A percentile compares a stretch with the other conserved stretches of the same genome.
Conservation (phyloP, 78 protist species). For the Cavenderia fasciculata region DNA sequence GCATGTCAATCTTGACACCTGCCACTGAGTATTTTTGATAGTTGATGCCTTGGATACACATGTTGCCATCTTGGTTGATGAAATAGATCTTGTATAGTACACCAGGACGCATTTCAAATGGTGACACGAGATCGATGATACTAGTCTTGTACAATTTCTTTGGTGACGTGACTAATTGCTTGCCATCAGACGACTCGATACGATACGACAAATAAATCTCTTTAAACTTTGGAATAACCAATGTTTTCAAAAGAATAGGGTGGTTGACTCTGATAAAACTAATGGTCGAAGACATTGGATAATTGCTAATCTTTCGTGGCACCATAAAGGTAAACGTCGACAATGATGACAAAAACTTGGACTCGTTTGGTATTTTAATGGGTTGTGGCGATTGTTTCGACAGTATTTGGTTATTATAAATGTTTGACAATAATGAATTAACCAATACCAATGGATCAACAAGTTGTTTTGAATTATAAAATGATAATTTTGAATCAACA, state of each 20-base stretch:
- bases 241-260: not conserved
- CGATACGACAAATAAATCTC: not conserved
- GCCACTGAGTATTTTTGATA: not conserved
- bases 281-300: not conserved
- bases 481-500: not conserved
- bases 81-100: not conserved
- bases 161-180: not conserved
- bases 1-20: slow-evolving; percentile 32
- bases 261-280: slow-evolving; percentile 6
- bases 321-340: no score
- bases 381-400: no score
- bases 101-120: not conserved
- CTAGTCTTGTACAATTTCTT: no score
- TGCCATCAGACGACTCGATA: not conserved
- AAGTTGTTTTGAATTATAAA: not conserved
- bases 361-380: no score
- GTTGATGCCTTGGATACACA: not conserved
- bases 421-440: not conserved
- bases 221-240: not conserved
- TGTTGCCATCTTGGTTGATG: not conserved
- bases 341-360: no score
- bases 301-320: no score
- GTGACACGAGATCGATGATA: not conserved
- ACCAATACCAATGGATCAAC: slow-evolving; percentile 9
- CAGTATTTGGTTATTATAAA: no score